A percentile compares a stretch with the other conserved stretches of the same genome.
phyloP scores from a whole-genome alignment of 345 rosid genomes.

The Sisymbrium irio region DNA sequence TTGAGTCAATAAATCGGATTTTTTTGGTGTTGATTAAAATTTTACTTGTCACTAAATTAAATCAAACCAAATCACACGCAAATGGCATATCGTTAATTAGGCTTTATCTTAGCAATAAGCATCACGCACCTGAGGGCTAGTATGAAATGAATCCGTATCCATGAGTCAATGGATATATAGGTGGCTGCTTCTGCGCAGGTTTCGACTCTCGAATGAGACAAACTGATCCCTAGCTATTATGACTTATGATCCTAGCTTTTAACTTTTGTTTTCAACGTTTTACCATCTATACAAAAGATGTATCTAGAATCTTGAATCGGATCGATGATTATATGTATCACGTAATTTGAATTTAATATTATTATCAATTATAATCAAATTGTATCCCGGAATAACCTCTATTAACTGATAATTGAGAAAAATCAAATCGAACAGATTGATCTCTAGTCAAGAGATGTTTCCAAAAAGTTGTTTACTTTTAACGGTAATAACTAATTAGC shows the following conservation, averaged over 20 bases:
- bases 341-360: background rate
- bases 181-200: too few relatives aligned
- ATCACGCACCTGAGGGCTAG: too few relatives aligned
- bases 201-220: too few relatives aligned
- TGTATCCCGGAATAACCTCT: background rate
- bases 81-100: too few relatives aligned
- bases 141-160: too few relatives aligned
- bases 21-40: too few relatives aligned
- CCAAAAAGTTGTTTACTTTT: background rate
- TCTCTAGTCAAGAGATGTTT: conserved; percentile 3
- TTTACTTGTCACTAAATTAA: too few relatives aligned
- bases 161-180: too few relatives aligned
- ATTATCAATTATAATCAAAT: background rate
- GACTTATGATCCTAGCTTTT: background rate
- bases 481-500: background rate
- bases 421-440: background rate
- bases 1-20: too few relatives aligned
- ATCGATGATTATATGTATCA: background rate
- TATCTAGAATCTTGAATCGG: background rate
- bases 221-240: too few relatives aligned
- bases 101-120: too few relatives aligned
- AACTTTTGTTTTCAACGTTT: background rate
- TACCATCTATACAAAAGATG: background rate
- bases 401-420: background rate
- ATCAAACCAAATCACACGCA: too few relatives aligned